Percentiles rank a stretch among this genome's conserved stretches.
phyloP scores from a whole-genome alignment of 1,284 basidiomycete species.

The Acaromyces ingoldii region DNA sequence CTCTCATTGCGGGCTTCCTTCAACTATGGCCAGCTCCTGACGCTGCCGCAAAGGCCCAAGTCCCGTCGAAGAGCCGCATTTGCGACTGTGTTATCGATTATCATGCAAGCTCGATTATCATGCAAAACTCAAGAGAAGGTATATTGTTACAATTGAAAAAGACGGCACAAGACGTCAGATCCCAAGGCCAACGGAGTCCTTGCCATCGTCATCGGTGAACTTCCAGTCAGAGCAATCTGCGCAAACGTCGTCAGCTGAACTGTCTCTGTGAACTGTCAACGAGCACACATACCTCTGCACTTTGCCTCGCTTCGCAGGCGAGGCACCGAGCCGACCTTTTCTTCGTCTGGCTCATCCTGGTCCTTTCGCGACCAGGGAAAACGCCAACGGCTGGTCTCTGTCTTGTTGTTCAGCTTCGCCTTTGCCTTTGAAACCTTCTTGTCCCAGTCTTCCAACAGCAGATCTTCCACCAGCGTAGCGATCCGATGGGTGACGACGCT shows the following conservation, averaged over 20 bases:
- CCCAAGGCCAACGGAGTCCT: background rate
- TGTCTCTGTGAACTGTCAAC: too few species aligned
- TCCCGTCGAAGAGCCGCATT: too few species aligned
- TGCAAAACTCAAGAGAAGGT: too few species aligned
- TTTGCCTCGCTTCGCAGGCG: conserved; percentile 19
- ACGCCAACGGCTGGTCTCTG: conserved; percentile 17
- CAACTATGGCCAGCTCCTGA: too few species aligned
- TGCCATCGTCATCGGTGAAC: conserved; percentile 21
- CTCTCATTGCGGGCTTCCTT: too few species aligned
- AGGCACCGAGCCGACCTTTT: conserved; percentile 26
- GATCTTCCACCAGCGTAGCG: conserved; percentile 65
- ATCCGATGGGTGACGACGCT: conserved; percentile 75
- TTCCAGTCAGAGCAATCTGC: conserved; percentile 34
- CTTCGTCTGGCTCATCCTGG: conserved; percentile 18
- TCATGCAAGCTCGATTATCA: too few species aligned
- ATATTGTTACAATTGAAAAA: too few species aligned
- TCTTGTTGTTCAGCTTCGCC: conserved; percentile 7
- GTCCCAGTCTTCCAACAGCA: conserved; percentile 73
- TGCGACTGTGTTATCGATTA: too few species aligned
- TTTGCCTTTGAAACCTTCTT: conserved; percentile 17
- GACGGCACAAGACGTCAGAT: background rate
- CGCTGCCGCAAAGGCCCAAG: too few species aligned
- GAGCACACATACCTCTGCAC: conserved; percentile 24
- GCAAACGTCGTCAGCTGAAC: too few species aligned
- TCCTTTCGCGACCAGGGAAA: conserved; percentile 29